Conservation (phyloP, 1,139 yeast genomes). For the Scheffersomyces lignicola region DNA sequence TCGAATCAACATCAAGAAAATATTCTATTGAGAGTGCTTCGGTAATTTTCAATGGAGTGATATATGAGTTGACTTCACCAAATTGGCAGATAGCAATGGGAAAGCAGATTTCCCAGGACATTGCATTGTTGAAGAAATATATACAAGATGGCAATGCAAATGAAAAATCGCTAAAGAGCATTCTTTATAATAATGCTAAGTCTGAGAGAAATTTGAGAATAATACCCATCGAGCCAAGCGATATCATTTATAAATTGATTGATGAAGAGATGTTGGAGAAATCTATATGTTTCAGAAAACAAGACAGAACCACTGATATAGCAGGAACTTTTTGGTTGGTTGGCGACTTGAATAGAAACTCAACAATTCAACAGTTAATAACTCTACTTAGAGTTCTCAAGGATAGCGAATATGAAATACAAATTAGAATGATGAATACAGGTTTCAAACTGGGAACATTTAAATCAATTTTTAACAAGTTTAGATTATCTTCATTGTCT, state of each 20-base stretch:
- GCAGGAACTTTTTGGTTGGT: slow-evolving; percentile 51
- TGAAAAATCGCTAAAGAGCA: slow-evolving; percentile 24
- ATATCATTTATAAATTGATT: slow-evolving; percentile 34
- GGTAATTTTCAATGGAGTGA: slow-evolving; percentile 73
- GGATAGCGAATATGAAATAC: slow-evolving; percentile 29
- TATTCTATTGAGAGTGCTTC: slow-evolving; percentile 50
- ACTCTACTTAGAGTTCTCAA: slow-evolving; percentile 31
- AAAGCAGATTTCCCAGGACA: slow-evolving; percentile 40
- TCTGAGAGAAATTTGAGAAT: slow-evolving; percentile 32
- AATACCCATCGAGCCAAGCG: slow-evolving; percentile 34
- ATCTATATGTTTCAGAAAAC: slow-evolving; percentile 18
- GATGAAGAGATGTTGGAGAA: slow-evolving; percentile 26
- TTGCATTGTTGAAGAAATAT: slow-evolving; percentile 25
- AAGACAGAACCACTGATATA: slow-evolving; percentile 14
- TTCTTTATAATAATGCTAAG: slow-evolving; percentile 36
- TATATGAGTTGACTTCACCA: slow-evolving; percentile 38
- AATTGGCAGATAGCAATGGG: slow-evolving; percentile 44
- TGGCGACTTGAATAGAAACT: slow-evolving; percentile 49
- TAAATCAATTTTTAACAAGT: slow-evolving; percentile 9
- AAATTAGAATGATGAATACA: slow-evolving; percentile 35
- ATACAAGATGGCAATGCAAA: slow-evolving; percentile 21
- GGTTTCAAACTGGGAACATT: slow-evolving; percentile 13
- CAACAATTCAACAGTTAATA: slow-evolving; percentile 42
- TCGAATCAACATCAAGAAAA: slow-evolving; percentile 20
- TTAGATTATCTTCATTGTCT: slow-evolving; percentile 13